Evolutionary conservation across 2,329 filamentous ascomycete genomes (phyloP), one percentile per base, ranked within the genome.

Genomic region (Pseudogymnoascus destructans): DNA sequence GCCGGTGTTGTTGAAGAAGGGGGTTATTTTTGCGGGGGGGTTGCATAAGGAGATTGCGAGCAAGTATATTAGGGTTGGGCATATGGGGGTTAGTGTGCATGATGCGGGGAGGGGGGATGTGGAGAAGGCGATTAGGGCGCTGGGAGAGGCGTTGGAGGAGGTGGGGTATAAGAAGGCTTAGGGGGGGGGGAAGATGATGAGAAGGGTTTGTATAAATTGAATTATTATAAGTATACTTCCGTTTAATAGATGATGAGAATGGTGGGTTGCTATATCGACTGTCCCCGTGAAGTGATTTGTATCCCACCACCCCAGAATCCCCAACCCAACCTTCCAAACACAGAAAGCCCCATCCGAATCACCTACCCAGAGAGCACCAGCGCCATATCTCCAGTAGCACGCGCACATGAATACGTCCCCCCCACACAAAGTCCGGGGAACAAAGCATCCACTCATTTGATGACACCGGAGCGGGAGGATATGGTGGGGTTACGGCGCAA

Each of bases 1-100:
- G 57, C 91, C 93, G 10, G 90, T 83, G 69, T 76, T 98, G 62
- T 73, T 89, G 62, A 88, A 87, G 75, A 91, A 87, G 72, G 90
- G 90, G 27, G 87, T 98, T 38, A 82, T 98, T 61, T 97, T 97
- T 70, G 93, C 93, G 21, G 93, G 90, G 60, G 93, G 93, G 61
- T 79, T 98, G 66, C 93, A 98, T 77, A 95, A 93, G 79, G 89
- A 95, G 71, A 95, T 95, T 71, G 91, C 88, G 2, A 76, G 87
- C 62, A 93, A 88, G 75, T 98, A 98, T 72, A 87, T 98, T 65
- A 84, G 93, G 25, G 93, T 98, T 68, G 93, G 93, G 42, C 93
- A 97, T 72, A 98, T 98, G 93, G 93, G 93, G 65, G 89, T 97
- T 62, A 93, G 87, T 69, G 86, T 91, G 13, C 15, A 8, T 30